Base-by-base conservation (phyloP, 352 stramenopile genomes). In the Lagenidium sp. region DNA sequence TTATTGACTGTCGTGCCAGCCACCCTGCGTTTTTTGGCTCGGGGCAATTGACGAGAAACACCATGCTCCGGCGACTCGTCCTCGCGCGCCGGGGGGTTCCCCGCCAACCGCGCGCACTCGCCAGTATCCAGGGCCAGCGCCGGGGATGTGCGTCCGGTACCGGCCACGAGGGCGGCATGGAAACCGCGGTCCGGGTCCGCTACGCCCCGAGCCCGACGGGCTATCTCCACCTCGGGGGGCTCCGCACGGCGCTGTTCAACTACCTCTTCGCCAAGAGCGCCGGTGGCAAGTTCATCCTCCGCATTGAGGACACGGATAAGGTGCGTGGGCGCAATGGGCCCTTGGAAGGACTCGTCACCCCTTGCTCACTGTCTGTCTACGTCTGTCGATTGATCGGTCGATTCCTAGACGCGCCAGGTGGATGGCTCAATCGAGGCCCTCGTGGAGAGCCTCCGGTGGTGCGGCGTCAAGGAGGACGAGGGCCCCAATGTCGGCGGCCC, bases 391-490 rank as follows among this genome's bases (percentile, higher is more conserved):
- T 35, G 15, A 40, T 1, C 7, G 23, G 22, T 20, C 28, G 35
- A 78, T 32, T 15, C 28, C 13, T 35, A 69, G 65, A 95, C 77
- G 11, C 84, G 88, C 4, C 77, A 94, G 57, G 79, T 96, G 29
- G 62, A 85, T 11, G 83, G 82, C 5, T 94, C 86, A 0, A 41
- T 89, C 13, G 85, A 95, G 20, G 69, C 81, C 31, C 74, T 97
- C 2, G 55, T 92, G n/a, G 60, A 80, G 26, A 94, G 75, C 15
- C 63, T 99, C 44, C 68, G 80, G 35, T 99, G 95, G 95, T 89
- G 97, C 26, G 94, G 94, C n/a, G 58, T 99, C 4, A 51, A 85
- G n/a, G 97, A 97, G 63, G 96, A 99, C 58, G 96, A 99, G 85
- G 96, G 96, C 22, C 96, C 96, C 2, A 92, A 85, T 38, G 76